phyloP scores from a whole-genome alignment of 352 stramenopile genomes.

The Phytophthora gonapodyides region DNA sequence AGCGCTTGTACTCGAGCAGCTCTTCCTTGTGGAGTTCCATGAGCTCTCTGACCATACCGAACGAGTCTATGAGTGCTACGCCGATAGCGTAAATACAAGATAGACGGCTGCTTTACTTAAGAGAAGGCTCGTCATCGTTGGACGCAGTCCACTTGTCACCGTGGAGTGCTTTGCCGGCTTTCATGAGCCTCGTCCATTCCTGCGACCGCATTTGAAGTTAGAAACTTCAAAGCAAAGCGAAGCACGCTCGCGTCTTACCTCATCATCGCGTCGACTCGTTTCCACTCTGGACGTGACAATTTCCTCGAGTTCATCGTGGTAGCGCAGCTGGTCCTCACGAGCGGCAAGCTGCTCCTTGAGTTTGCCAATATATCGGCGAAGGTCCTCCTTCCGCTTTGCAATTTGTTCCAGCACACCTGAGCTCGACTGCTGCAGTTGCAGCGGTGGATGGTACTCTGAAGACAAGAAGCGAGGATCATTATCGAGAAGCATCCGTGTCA shows the following conservation, averaged over 20 bases:
- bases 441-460: constrained; percentile 48
- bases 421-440: constrained; percentile 42
- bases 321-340: constrained; percentile 60
- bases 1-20: constrained; percentile 62
- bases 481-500: background rate
- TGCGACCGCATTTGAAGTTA: constrained; percentile 20
- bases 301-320: constrained; percentile 69
- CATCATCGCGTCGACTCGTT: constrained; percentile 51
- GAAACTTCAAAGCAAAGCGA: background rate
- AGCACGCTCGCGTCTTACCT: constrained; percentile 31
- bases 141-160: constrained; percentile 59
- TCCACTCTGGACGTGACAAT: constrained; percentile 62
- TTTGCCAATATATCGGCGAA: constrained; percentile 59
- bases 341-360: constrained; percentile 51
- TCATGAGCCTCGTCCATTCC: constrained; percentile 75
- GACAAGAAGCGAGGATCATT: background rate
- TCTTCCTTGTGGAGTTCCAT: constrained; percentile 81
- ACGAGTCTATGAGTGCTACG: background rate
- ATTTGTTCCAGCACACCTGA: constrained; percentile 51
- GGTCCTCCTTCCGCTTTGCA: constrained; percentile 62
- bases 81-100: background rate
- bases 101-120: constrained; percentile 33
- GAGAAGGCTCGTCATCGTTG: constrained; percentile 43
- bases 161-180: constrained; percentile 61
- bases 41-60: constrained; percentile 41